Evolutionary conservation across 306 rosid genomes (phyloP).

Genomic region (Coriaria nepalensis): DNA sequence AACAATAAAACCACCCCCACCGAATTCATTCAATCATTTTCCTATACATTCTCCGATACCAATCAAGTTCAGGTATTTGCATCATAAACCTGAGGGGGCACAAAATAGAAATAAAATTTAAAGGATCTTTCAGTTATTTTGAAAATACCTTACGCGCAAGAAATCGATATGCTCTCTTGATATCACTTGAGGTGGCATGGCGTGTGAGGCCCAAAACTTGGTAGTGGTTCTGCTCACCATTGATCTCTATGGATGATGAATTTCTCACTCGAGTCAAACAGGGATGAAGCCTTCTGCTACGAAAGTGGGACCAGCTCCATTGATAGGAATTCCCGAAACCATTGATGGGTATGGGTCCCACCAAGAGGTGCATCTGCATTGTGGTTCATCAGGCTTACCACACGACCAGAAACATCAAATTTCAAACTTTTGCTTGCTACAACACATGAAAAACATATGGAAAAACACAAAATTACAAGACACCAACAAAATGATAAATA

Average conservation of each 20-base stretch:
- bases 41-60: too few species aligned
- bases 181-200: constrained; percentile 41
- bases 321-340: constrained; percentile 19
- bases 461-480: too few species aligned
- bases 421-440: too few species aligned
- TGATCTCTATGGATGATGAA: constrained; percentile 16
- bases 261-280: constrained; percentile 13
- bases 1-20: too few species aligned
- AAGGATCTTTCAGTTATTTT: background rate
- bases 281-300: constrained; percentile 2
- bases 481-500: too few species aligned
- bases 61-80: too few species aligned
- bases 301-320: constrained; percentile 7
- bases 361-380: constrained; percentile 51
- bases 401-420: too few species aligned
- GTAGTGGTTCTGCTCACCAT: constrained; percentile 48
- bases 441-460: too few species aligned
- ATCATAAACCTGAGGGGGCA: too few species aligned
- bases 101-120: too few species aligned
- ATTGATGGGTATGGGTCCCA: constrained; percentile 44
- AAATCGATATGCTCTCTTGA: constrained; percentile 82
- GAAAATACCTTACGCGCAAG: constrained; percentile 72
- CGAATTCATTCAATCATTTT: too few species aligned
- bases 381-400: too few species aligned
- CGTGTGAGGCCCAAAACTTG: constrained; percentile 46